A percentile compares a stretch with the other conserved stretches of the same genome.
These are phyloP conservation scores for Fusarium austroafricanum DNA, from an alignment of 2,329 filamentous ascomycete genomes.

Conservation along the genomic window DNA sequence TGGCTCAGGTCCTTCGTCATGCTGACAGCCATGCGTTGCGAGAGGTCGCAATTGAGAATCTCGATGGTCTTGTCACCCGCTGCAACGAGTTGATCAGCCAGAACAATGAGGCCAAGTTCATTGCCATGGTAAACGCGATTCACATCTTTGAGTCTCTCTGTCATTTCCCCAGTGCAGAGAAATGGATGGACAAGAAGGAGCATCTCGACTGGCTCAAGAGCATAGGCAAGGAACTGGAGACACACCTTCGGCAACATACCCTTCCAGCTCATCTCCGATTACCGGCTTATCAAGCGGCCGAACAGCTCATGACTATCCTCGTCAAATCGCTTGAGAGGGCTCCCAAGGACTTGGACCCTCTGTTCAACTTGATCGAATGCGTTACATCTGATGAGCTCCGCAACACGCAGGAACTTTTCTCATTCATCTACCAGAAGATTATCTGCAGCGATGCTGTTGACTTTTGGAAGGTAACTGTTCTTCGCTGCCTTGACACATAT, in stretches of 20 bases:
- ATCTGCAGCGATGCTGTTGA: constrained; percentile 87
- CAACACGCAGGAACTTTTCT: constrained; percentile 77
- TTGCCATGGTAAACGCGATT: constrained; percentile 86
- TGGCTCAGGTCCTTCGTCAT: constrained; percentile 86
- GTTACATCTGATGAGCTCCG: constrained; percentile 88
- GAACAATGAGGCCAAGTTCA: constrained; percentile 74
- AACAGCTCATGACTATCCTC: constrained; percentile 87
- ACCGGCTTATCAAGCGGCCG: constrained; percentile 87
- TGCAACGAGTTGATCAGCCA: constrained; percentile 73
- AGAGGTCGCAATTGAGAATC: constrained; percentile 77
- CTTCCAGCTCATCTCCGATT: constrained; percentile 80
- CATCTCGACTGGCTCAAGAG: constrained; percentile 69
- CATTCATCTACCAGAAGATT: constrained; percentile 86
- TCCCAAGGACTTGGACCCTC: constrained; percentile 80
- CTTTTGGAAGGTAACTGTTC: constrained; percentile 83
- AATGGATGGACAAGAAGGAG: constrained; percentile 78
- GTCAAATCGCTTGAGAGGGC: constrained; percentile 82
- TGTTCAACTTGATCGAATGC: constrained; percentile 86
- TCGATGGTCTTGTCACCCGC: constrained; percentile 76
- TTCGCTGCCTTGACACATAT: constrained; percentile 90
- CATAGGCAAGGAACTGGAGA: constrained; percentile 82
- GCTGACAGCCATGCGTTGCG: constrained; percentile 79
- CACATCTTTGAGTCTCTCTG: constrained; percentile 85
- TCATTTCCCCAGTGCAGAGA: constrained; percentile 70
- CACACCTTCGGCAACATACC: constrained; percentile 75